Evolutionary conservation across 352 stramenopile genomes (phyloP).

Genomic region (Globisporangium cederbergense): DNA sequence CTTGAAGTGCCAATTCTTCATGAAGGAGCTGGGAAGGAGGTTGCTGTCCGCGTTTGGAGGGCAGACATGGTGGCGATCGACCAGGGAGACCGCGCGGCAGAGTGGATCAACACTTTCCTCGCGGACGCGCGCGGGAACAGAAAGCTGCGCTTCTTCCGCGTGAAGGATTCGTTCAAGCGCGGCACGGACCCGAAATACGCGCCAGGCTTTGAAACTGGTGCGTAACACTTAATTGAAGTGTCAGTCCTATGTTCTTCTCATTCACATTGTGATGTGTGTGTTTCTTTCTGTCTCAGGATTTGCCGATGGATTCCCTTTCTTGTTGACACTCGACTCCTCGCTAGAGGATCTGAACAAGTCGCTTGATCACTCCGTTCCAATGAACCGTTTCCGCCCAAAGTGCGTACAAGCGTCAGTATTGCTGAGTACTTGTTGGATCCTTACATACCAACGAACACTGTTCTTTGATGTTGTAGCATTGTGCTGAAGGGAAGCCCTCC

Average conservation of each 20-base stretch:
- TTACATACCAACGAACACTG: not conserved
- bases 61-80: slow-evolving; percentile 50
- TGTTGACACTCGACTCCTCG: slow-evolving; percentile 57
- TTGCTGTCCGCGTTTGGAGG: slow-evolving; percentile 60
- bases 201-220: slow-evolving; percentile 47
- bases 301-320: slow-evolving; percentile 74
- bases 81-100: slow-evolving; percentile 50
- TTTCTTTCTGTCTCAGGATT: slow-evolving; percentile 35
- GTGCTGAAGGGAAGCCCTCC: slow-evolving; percentile 56
- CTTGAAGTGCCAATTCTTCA: slow-evolving; percentile 52
- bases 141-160: slow-evolving; percentile 50
- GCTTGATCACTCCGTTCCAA: slow-evolving; percentile 51
- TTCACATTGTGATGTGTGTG: not conserved
- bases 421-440: not conserved
- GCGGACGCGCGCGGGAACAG: slow-evolving; percentile 28
- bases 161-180: slow-evolving; percentile 58
- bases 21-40: slow-evolving; percentile 26
- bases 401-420: slow-evolving; percentile 19
- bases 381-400: slow-evolving; percentile 86
- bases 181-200: slow-evolving; percentile 58
- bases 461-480: slow-evolving; percentile 37
- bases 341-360: slow-evolving; percentile 56
- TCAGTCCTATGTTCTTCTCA: not conserved
- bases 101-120: slow-evolving; percentile 66
- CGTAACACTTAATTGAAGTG: not conserved